Conservation (phyloP, 768 basidiomycete species). For the Filobasidium wieringae region DNA sequence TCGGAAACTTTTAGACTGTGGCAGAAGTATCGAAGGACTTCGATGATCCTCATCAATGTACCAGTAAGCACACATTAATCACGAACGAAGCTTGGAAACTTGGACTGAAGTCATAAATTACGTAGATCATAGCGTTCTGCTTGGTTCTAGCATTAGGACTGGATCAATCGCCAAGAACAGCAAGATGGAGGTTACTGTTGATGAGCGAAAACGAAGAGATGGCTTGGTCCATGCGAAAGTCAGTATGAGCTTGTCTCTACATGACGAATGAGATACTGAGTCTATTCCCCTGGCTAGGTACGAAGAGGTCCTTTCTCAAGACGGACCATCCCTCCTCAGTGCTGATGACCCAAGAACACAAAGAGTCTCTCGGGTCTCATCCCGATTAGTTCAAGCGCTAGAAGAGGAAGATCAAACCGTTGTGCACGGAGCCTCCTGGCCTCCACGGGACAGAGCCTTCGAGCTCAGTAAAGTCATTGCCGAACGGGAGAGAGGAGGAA, state of each 20-base stretch:
- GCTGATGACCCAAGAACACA: constrained; percentile 35
- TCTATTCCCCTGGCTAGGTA: constrained; percentile 24
- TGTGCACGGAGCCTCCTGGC: constrained; percentile 35
- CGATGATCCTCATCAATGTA: constrained; percentile 40
- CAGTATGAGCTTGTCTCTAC: constrained; percentile 2
- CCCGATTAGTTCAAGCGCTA: constrained; percentile 39
- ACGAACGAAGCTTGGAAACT: too few species aligned
- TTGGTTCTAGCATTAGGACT: constrained; percentile 42
- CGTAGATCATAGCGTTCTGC: constrained; percentile 40
- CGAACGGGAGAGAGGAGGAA: constrained; percentile 21
- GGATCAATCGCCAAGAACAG: constrained; percentile 40
- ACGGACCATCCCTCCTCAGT: constrained; percentile 38
- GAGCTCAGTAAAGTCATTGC: constrained; percentile 27
- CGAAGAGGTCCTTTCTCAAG: constrained; percentile 38
- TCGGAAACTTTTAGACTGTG: constrained; percentile 30
- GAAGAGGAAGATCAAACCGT: constrained; percentile 35
- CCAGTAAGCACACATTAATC: constrained; percentile 36
- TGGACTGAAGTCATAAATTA: too few species aligned
- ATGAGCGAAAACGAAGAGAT: constrained; percentile 43
- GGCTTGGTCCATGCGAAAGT: constrained; percentile 41
- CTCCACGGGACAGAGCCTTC: constrained; percentile 19
- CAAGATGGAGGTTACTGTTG: constrained; percentile 43
- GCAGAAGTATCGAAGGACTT: constrained; percentile 38
- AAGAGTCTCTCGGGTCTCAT: constrained; percentile 37
- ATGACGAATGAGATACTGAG: not conserved